A percentile compares a stretch with the other conserved stretches of the same genome.
Evolutionary conservation across 2,329 filamentous ascomycete species (phyloP).

Genomic region (Aspergillus sp.): DNA sequence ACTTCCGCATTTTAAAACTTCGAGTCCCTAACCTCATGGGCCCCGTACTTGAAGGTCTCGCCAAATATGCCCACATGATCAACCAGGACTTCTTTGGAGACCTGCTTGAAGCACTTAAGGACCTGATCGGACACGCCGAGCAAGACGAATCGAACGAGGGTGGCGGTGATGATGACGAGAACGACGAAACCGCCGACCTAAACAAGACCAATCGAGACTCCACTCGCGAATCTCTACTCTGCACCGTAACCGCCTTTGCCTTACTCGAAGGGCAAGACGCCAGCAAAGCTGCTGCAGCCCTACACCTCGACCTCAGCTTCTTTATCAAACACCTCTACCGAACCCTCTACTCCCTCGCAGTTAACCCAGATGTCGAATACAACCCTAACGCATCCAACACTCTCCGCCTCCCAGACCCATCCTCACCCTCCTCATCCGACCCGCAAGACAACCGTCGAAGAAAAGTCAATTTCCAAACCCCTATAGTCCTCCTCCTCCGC

Average conservation of each 20-base stretch:
- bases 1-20: slow-evolving; percentile 90
- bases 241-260: slow-evolving; percentile 95
- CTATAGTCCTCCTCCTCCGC: slow-evolving; percentile 85
- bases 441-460: slow-evolving; percentile 43
- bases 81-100: slow-evolving; percentile 99
- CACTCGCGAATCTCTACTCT: slow-evolving; percentile 84
- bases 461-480: slow-evolving; percentile 93
- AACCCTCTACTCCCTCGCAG: slow-evolving; percentile 72
- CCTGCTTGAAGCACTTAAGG: slow-evolving; percentile 88
- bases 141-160: slow-evolving; percentile 44
- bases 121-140: slow-evolving; percentile 78
- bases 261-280: slow-evolving; percentile 92
- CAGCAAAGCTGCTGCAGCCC: slow-evolving; percentile 73
- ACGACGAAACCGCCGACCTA: slow-evolving; percentile 18
- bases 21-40: slow-evolving; percentile 85
- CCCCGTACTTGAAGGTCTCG: slow-evolving; percentile 90
- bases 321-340: slow-evolving; percentile 94
- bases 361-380: slow-evolving; percentile 84
- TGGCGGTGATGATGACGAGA: slow-evolving; percentile 39
- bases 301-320: slow-evolving; percentile 90
- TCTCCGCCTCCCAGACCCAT: slow-evolving; percentile 67
- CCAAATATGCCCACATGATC: slow-evolving; percentile 92
- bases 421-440: slow-evolving; percentile 44
- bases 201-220: slow-evolving; percentile 63
- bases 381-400: slow-evolving; percentile 62